Evolutionary conservation across 495 filamentous ascomycete species (phyloP), one percentile per base, ranked within the genome.

Genomic region (Aspergillus saccharolyticus): DNA sequence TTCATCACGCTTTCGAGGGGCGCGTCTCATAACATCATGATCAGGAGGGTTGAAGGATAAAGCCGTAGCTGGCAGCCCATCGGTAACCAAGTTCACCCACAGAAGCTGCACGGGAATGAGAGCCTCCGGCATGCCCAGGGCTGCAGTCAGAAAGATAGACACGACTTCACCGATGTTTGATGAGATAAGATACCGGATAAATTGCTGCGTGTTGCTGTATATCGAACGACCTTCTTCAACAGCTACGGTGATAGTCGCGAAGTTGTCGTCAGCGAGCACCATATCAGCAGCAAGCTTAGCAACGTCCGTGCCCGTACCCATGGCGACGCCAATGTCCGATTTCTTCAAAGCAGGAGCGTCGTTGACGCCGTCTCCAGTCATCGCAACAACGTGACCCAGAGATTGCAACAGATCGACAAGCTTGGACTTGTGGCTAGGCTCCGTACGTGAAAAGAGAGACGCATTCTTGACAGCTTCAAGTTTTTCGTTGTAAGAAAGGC

Each of bases 171-270:
- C 95, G 50, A 99, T 99, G 76, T 99, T 99, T 28, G 92, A 97
- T 9, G 91, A 96, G 72, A 99, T 99, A 50, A 99, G 81, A 70
- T 99, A 99, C 24, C 95, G 89, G 73, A 99, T 99, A 71, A 99
- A 99, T 69, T 99, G 95, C 69, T 99, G 95, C 3, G 95, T 99
- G 80, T 99, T 99, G 85, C 93, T 97, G 80, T 96, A 99, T 77
- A 99, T 99, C 30, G 91, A 91, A 53, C 95, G 87, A 53, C 95
- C 95, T 73, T 99, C 95, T 72, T 97, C 94, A 52, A 99, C 91
- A 33, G 95, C 95, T 54, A 89, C 81, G 64, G 93, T 89, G 66
- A 99, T 99, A 22, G 95, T 97, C 46, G 95, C 94, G 69, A 99
- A 99, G 76, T 99, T 99, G 73, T 97, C 88, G 76, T 99, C 95